Evolutionary conservation across 2,329 filamentous ascomycete genomes (phyloP).

Genomic region (Neurospora sp.): DNA sequence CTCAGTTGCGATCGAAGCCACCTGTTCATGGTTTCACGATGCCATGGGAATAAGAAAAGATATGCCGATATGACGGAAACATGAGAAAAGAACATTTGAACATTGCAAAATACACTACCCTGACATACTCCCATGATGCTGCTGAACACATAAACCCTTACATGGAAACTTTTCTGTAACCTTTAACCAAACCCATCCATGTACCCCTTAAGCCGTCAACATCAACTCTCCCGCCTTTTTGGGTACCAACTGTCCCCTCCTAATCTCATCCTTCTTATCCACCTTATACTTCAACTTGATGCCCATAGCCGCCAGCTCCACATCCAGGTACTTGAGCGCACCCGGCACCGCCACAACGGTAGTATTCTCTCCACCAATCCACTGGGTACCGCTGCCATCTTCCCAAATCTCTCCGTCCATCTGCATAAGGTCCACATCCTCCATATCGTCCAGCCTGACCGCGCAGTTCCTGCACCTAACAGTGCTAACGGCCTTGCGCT

Average conservation of each 20-base stretch:
- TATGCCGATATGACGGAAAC: neutral
- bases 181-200: neutral
- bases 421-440: constrained; percentile 44
- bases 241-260: constrained; percentile 37
- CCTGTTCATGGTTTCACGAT: neutral
- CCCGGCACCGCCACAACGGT: constrained; percentile 88
- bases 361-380: constrained; percentile 81
- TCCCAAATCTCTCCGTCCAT: constrained; percentile 76
- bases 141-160: neutral
- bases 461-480: constrained; percentile 78
- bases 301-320: constrained; percentile 93
- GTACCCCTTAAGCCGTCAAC: neutral
- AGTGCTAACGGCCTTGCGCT: constrained; percentile 55
- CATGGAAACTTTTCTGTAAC: neutral
- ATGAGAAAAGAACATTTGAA: neutral
- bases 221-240: constrained; percentile 4
- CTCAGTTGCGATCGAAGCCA: neutral
- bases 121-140: neutral
- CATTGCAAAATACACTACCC: neutral
- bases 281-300: constrained; percentile 79
- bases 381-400: constrained; percentile 75
- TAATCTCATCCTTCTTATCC: constrained; percentile 53
- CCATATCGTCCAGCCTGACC: constrained; percentile 44
- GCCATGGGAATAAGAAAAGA: neutral
- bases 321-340: constrained; percentile 85